Base-by-base conservation (phyloP, 495 filamentous ascomycete species). In the Cudoniella acicularis region DNA sequence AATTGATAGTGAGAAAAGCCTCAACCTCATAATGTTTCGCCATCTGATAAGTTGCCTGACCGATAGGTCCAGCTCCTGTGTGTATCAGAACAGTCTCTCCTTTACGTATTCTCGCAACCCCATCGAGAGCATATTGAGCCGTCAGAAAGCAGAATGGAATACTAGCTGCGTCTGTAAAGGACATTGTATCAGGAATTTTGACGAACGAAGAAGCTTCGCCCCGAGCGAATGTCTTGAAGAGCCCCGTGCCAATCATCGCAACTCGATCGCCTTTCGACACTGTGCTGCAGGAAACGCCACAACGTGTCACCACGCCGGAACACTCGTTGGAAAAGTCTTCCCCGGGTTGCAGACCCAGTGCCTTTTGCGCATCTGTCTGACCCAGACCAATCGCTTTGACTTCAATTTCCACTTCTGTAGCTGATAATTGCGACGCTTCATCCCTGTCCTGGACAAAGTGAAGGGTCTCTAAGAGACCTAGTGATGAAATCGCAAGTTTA, bases 11-110 rank as follows among this genome's bases (percentile, higher is more conserved):
- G 0, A 75, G 79, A 66, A 51, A n/a, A 72, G 76, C 83, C 57
- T 80, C 80, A 89, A 92, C 1, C 90, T 91, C 22, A 81, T 57
- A n/a, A 65, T 75, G 72, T 36, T 81, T 76, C 0, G 81, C 78
- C 0, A 88, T 48, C 30, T 72, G 69, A 51, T 87, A 81, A 10
- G 83, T 79, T 4, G 82, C 82, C 64, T 86, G 83, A 1, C 84
- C 84, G 1, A 86, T 74, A 2, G 73, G 80, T 18, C 83, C 83
- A 10, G 84, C 72, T 10, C 78, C 85, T 2, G 75, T 72, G 55
- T 87, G 82, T 45, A 88, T 82, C n/a, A 88, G 73, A 0, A 86
- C 75, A 9, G 70, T 78, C 62, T 87, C 82, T 75, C 82, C 10
- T 75, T 70, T 10, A 57, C 56, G 0, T 80, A 70, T 1, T 75